Conservation (phyloP, 2,329 filamentous ascomycete genomes). For the Colletotrichum chlorophyti region DNA sequence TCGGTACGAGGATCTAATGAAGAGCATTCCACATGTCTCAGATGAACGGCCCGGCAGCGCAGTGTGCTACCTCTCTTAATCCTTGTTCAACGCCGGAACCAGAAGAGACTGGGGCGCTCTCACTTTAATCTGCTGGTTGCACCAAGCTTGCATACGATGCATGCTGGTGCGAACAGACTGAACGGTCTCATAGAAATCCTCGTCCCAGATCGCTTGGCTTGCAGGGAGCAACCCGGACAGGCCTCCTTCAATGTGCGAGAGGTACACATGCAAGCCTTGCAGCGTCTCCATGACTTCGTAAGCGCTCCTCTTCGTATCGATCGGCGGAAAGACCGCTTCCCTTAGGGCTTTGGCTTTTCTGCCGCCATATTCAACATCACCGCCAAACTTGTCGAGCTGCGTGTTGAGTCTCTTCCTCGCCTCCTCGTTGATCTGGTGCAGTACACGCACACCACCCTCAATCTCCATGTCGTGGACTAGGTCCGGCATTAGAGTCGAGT, state of each 20-base stretch:
- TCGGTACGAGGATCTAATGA: too few species aligned
- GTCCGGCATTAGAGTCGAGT: slow-evolving; percentile 33
- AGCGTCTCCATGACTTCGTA: slow-evolving; percentile 37
- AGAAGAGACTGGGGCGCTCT: slow-evolving; percentile 36
- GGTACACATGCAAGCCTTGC: slow-evolving; percentile 40
- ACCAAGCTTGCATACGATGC: slow-evolving; percentile 39
- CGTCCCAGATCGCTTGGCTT: slow-evolving; percentile 42
- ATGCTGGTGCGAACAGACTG: slow-evolving; percentile 31
- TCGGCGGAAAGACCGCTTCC: slow-evolving; percentile 35
- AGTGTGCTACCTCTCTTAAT: background rate
- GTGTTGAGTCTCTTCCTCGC: slow-evolving; percentile 33
- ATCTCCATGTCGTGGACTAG: slow-evolving; percentile 39
- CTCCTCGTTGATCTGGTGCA: slow-evolving; percentile 34
- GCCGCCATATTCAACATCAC: slow-evolving; percentile 33
- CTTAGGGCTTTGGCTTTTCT: slow-evolving; percentile 27
- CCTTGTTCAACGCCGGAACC: background rate
- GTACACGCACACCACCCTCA: slow-evolving; percentile 36
- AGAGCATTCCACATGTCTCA: too few species aligned
- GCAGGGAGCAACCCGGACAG: slow-evolving; percentile 39
- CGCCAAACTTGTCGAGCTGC: slow-evolving; percentile 35
- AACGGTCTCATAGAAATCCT: slow-evolving; percentile 38
- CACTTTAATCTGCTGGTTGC: slow-evolving; percentile 40
- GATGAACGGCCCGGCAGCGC: too few species aligned
- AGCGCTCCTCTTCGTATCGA: slow-evolving; percentile 6
- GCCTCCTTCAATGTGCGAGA: slow-evolving; percentile 38